Evolutionary conservation across 2,329 filamentous ascomycete species (phyloP).

Genomic region (Pseudogymnoascus verrucosus): DNA sequence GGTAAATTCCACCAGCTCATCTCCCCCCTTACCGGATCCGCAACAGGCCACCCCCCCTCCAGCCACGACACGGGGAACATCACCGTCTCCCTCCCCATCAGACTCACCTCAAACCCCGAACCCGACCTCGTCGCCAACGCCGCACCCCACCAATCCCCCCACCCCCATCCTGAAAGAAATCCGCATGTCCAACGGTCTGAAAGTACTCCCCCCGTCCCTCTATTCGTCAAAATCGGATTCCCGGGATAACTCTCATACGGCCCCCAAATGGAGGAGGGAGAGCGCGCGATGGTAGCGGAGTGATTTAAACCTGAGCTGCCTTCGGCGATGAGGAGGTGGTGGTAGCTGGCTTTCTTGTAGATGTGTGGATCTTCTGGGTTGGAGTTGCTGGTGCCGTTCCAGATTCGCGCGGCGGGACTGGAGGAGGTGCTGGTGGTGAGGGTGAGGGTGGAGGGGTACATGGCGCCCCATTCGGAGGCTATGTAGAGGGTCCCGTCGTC

Average conservation of each 20-base stretch:
- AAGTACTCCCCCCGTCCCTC: conserved; percentile 33
- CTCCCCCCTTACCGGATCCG: conserved; percentile 26
- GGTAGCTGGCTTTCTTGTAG: conserved; percentile 43
- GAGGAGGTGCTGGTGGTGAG: conserved; percentile 25
- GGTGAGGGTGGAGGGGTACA: conserved; percentile 34
- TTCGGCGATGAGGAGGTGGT: conserved; percentile 46
- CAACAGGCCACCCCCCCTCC: conserved; percentile 36
- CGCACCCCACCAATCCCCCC: conserved; percentile 13
- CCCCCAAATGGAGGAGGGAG: conserved; percentile 26
- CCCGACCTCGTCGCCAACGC: not conserved
- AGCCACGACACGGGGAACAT: conserved; percentile 36
- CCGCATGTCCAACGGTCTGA: conserved; percentile 37
- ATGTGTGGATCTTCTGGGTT: conserved; percentile 47
- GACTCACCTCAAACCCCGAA: too few relatives aligned
- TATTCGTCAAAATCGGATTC: conserved; percentile 40
- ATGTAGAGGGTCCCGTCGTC: conserved; percentile 26
- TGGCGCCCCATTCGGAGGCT: conserved; percentile 34
- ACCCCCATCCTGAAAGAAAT: conserved; percentile 36
- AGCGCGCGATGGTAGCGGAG: conserved; percentile 41
- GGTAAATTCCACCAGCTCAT: not conserved
- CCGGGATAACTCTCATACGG: conserved; percentile 35
- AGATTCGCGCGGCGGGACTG: conserved; percentile 29
- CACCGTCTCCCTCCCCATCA: conserved; percentile 36
- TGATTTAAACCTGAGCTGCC: conserved; percentile 43
- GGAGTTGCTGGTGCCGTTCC: conserved; percentile 40